A percentile compares a stretch with the other conserved stretches of the same genome.
phyloP scores from a whole-genome alignment of 169 alveolate species.

The Plasmodium gallinaceum region DNA sequence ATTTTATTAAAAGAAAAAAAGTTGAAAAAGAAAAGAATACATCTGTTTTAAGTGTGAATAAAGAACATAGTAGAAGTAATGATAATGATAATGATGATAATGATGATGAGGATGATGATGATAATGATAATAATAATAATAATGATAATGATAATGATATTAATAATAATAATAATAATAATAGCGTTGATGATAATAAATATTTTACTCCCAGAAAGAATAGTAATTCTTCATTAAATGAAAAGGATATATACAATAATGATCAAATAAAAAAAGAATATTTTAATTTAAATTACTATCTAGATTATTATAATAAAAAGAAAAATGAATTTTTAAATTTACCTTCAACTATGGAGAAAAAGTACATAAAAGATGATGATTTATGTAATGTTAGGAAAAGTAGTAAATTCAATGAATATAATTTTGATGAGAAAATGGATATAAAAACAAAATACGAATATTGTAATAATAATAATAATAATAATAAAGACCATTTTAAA shows the following conservation, averaged over 20 bases:
- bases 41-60: too few species aligned
- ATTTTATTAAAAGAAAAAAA: slow-evolving; percentile 57
- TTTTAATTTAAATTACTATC: slow-evolving; percentile 18
- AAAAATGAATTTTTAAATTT: slow-evolving; percentile 3
- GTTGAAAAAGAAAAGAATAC: neutral
- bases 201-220: neutral
- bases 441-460: neutral
- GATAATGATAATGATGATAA: too few species aligned
- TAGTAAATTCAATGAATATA: neutral
- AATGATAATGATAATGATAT: neutral
- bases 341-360: neutral
- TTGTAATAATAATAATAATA: neutral
- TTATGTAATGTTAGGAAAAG: neutral
- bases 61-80: too few species aligned
- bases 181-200: neutral
- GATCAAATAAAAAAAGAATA: slow-evolving; percentile 22
- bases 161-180: neutral
- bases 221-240: slow-evolving; percentile 6
- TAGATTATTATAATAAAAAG: slow-evolving; percentile 30
- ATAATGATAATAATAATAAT: neutral
- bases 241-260: slow-evolving; percentile 9
- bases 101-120: neutral
- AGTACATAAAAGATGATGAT: neutral
- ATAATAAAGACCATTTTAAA: neutral
- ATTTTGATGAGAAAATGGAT: neutral